These are phyloP conservation scores for Globisporangium mamillatum DNA, from an alignment of 352 stramenopile species.

Conservation along the genomic window DNA sequence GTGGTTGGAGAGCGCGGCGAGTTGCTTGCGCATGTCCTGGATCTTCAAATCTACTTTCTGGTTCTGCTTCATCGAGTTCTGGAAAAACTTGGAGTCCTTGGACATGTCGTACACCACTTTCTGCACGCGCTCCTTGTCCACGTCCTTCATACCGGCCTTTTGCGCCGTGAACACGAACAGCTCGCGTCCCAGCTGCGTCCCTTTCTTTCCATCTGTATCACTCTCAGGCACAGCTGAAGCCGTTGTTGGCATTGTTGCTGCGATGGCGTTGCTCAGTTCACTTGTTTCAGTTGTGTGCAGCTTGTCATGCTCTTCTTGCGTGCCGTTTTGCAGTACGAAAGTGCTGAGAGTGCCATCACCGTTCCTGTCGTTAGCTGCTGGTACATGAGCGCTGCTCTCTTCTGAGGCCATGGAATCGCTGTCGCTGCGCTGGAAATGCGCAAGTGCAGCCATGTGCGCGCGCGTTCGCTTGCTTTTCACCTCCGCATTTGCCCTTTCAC, in stretches of 20 bases:
- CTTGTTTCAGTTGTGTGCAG: not conserved
- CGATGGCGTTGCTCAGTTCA: not conserved
- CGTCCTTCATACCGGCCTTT: conserved; percentile 87
- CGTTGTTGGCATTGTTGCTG: not conserved
- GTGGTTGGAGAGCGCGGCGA: conserved; percentile 48
- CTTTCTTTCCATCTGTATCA: conserved; percentile 3
- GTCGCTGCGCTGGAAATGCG: conserved; percentile 9
- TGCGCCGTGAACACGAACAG: conserved; percentile 84
- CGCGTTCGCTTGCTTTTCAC: not conserved
- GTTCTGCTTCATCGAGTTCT: conserved; percentile 89
- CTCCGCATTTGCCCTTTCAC: not conserved
- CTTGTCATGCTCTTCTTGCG: not conserved
- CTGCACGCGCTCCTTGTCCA: conserved; percentile 90
- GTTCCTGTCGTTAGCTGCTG: not conserved
- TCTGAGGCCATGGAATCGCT: not conserved
- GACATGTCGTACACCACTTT: conserved; percentile 93
- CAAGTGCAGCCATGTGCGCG: conserved; percentile 6
- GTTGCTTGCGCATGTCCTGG: conserved; percentile 55
- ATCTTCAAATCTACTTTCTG: conserved; percentile 86
- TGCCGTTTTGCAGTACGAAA: no score
- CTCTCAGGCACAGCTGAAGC: not conserved
- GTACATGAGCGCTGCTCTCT: no score
- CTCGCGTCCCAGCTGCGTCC: conserved; percentile 18
- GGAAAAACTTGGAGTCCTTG: conserved; percentile 92
- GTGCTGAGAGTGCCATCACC: not conserved